Percentiles rank a stretch among this genome's conserved stretches.
Evolutionary conservation across 768 basidiomycete genomes (phyloP).

Genomic region (Jaapia argillacea): DNA sequence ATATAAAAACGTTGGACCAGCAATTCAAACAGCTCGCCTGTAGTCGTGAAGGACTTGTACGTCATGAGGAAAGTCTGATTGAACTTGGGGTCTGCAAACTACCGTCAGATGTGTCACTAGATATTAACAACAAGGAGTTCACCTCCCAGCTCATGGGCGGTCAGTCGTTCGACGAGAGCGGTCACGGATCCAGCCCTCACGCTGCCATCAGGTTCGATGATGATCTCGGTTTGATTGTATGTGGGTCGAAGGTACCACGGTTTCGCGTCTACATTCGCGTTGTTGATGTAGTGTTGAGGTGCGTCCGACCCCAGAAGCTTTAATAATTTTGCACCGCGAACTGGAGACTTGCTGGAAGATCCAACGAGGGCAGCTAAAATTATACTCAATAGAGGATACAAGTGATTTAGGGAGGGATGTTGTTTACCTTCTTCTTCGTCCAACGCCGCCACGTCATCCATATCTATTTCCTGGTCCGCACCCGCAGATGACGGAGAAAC

Average conservation of each 20-base stretch:
- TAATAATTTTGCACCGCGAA: constrained; percentile 42
- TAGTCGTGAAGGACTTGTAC: constrained; percentile 86
- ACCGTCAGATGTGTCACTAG: neutral
- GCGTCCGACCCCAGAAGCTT: constrained; percentile 57
- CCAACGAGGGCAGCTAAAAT: neutral
- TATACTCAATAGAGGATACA: too few species aligned
- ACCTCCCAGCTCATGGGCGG: constrained; percentile 86
- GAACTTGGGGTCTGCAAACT: constrained; percentile 58
- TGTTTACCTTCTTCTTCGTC: neutral
- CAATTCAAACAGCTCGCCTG: constrained; percentile 74
- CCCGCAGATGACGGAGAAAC: neutral
- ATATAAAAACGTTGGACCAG: constrained; percentile 77
- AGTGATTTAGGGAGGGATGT: too few species aligned
- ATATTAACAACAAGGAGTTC: constrained; percentile 14
- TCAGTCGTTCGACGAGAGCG: constrained; percentile 83
- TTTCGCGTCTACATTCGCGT: constrained; percentile 29
- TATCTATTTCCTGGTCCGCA: neutral
- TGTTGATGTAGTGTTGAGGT: constrained; percentile 34
- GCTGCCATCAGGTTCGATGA: constrained; percentile 75
- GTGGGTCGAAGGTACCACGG: constrained; percentile 87
- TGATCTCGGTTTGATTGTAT: constrained; percentile 69
- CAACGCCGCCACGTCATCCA: neutral
- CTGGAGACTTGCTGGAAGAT: neutral
- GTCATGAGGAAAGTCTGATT: constrained; percentile 91
- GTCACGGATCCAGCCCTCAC: constrained; percentile 82